Conservation (phyloP, 345 rosid genomes). For the Arabis alpina region DNA sequence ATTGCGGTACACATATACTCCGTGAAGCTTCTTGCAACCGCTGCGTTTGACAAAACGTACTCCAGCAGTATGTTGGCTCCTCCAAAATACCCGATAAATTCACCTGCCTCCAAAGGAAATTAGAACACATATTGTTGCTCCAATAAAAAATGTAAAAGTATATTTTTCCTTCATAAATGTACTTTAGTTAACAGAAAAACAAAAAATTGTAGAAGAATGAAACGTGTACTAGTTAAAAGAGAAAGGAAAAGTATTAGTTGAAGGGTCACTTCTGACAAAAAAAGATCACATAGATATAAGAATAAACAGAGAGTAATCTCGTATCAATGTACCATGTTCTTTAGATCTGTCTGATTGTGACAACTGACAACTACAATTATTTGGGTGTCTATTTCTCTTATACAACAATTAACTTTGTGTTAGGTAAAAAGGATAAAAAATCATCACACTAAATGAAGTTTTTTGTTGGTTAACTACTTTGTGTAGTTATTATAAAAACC, state of each 20-base stretch:
- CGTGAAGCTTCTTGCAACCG: slow-evolving; percentile 86
- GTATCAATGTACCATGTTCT: slow-evolving; percentile 36
- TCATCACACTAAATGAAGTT: too few species aligned
- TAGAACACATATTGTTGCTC: not conserved
- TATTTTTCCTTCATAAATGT: not conserved
- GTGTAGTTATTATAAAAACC: too few species aligned
- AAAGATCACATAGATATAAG: not conserved
- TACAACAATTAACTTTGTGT: not conserved
- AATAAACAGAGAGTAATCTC: slow-evolving; percentile 36
- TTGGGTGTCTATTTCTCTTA: not conserved
- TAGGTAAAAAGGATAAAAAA: not conserved
- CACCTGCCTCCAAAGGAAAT: slow-evolving; percentile 53
- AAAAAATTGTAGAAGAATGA: too few species aligned
- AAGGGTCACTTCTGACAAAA: slow-evolving; percentile 22
- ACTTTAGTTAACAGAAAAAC: too few species aligned
- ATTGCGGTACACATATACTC: slow-evolving; percentile 72
- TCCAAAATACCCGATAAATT: slow-evolving; percentile 85
- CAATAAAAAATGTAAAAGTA: not conserved
- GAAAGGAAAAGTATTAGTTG: not conserved
- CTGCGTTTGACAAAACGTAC: slow-evolving; percentile 94
- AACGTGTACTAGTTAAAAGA: too few species aligned
- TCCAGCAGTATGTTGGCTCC: slow-evolving; percentile 90
- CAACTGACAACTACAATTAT: slow-evolving; percentile 18
- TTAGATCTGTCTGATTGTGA: slow-evolving; percentile 29
- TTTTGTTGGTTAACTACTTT: too few species aligned